Evolutionary conservation across 2,329 filamentous ascomycete genomes (phyloP), one percentile per base, ranked within the genome.

Genomic region (Penicillium sp.): DNA sequence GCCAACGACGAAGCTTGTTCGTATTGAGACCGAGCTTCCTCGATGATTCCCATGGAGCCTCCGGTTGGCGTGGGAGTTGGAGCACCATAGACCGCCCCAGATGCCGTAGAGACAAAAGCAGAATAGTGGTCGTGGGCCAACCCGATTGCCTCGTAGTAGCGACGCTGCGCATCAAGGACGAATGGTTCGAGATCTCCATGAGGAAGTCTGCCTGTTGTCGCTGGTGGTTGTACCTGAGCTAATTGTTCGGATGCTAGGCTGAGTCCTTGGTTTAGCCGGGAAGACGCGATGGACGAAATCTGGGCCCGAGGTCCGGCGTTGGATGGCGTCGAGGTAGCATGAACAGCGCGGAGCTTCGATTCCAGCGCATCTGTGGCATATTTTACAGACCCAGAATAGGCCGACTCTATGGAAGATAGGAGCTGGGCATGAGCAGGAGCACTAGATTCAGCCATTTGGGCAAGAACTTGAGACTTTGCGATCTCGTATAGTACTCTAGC

Each of bases 121-220:
- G 87, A 85, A 71, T 94, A 94, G 37, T 87, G 85, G 42, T 86
- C 89, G 66, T 95, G 88, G 1, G 91, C 90, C 43, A 90, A 73
- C 29, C 90, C 90, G 24, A 94, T 74, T 11, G 87, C 89, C 61
- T 90, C 88, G 64, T 91, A 92, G 72, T 93, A 93, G 55, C 88
- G 77, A 80, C 86, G 69, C 79, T 84, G 69, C 77, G 84, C 75
- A 80, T 82, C 78, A 75, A 87, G 72, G 76, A 87, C 58, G 72
- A 81, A 72, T 69, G 79, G 72, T 65, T 84, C 61, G 74, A 85
- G 61, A 70, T 80, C 77, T n/a, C 14, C 31, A 9, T 8, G 31
- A 29, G 78, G 76, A 1, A 87, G 85, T 2, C 86, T 82, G 39
- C 86, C 82, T 14, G 85, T 80, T 20, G 86, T 84, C 39, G 88